Evolutionary conservation across 306 rosid species (phyloP).

Genomic region (Fagus sylvatica): DNA sequence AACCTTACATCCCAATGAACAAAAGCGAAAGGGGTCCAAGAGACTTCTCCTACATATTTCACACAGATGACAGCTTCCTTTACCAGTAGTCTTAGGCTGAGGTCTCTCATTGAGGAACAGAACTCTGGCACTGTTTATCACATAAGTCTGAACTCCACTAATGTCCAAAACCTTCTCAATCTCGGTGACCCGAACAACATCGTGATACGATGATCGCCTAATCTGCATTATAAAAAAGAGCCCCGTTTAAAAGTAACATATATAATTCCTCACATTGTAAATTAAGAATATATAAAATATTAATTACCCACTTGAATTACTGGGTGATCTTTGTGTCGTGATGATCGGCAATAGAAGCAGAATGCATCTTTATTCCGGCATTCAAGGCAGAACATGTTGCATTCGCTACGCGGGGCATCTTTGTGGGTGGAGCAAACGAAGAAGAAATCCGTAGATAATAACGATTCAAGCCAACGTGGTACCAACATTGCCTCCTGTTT

Average conservation of each 20-base stretch:
- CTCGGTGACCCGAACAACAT: constrained; percentile 65
- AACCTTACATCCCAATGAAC: constrained; percentile 85
- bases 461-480: constrained; percentile 59
- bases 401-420: constrained; percentile 51
- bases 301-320: constrained; percentile 56
- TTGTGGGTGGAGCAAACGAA: constrained; percentile 38
- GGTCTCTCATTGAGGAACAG: constrained; percentile 72
- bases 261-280: background rate
- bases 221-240: constrained; percentile 41
- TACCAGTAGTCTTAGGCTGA: constrained; percentile 42
- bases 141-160: constrained; percentile 68
- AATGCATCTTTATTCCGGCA: constrained; percentile 42
- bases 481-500: constrained; percentile 43
- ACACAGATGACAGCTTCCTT: constrained; percentile 48
- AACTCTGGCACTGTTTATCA: constrained; percentile 73
- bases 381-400: constrained; percentile 72
- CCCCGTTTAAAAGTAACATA: background rate
- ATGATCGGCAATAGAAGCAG: constrained; percentile 57
- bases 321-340: constrained; percentile 61
- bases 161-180: constrained; percentile 59
- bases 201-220: constrained; percentile 70
- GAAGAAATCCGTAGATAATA: constrained; percentile 56
- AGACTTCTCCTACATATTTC: constrained; percentile 58
- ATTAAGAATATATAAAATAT: background rate
- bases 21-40: constrained; percentile 61